Conservation (phyloP, 164 flowering plant genomes). For the Aristolochia contorta region DNA sequence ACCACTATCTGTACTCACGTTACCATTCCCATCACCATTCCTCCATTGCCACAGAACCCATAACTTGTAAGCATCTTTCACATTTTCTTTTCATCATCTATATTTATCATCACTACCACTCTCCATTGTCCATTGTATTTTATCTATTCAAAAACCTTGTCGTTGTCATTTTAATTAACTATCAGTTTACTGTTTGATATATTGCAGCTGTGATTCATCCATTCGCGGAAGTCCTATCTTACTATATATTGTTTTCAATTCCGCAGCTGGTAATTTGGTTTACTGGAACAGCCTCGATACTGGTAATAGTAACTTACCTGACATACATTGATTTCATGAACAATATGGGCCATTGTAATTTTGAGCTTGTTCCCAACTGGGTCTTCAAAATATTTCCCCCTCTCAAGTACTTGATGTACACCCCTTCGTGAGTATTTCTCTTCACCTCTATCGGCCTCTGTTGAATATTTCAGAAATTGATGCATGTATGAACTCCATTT, state of each 20-base stretch:
- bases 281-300: neutral
- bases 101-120: too few species aligned
- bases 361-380: constrained; percentile 36
- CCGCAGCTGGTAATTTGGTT: neutral
- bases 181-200: neutral
- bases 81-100: neutral
- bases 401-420: too few species aligned
- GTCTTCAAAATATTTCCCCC: constrained; percentile 25
- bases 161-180: neutral
- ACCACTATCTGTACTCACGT: constrained; percentile 40
- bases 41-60: constrained; percentile 41
- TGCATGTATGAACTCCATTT: too few species aligned
- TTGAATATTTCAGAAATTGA: too few species aligned
- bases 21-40: constrained; percentile 49
- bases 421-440: too few species aligned
- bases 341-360: constrained; percentile 53
- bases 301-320: too few species aligned
- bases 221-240: too few species aligned
- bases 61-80: constrained; percentile 21
- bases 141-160: too few species aligned
- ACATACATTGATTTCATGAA: constrained; percentile 42
- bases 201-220: neutral
- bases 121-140: too few species aligned
- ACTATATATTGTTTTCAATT: neutral
- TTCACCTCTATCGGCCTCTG: constrained; percentile 32